phyloP scores from a whole-genome alignment of 371 early-diverging fungal genomes.

The Gilbertella persicaria region DNA sequence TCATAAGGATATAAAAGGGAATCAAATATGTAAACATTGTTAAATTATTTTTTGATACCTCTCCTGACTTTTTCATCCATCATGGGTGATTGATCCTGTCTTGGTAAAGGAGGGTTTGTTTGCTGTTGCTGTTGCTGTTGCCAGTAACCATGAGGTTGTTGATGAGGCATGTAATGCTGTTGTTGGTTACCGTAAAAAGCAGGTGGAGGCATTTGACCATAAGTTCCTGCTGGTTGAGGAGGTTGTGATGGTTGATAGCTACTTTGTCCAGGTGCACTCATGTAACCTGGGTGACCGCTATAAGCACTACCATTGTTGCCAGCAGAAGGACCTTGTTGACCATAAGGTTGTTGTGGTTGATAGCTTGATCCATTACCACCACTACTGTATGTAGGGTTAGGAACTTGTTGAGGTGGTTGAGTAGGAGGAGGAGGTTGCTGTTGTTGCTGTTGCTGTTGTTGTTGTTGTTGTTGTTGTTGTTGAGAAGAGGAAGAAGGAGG shows the following conservation, averaged over 20 bases:
- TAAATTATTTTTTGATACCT: conserved; percentile 10
- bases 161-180: conserved; percentile 41
- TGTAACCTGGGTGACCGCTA: conserved; percentile 29
- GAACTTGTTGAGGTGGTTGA: conserved; percentile 3
- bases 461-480: conserved; percentile 8
- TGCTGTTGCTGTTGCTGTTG: conserved; percentile 13
- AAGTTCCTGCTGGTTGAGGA: conserved; percentile 25
- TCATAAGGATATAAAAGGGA: conserved; percentile 3
- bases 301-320: conserved; percentile 7
- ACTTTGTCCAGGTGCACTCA: conserved; percentile 16
- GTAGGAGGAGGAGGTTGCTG: conserved; percentile 1
- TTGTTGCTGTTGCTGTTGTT: conserved; percentile 9
- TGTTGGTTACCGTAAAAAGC: conserved; percentile 41
- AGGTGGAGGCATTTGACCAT: conserved; percentile 37
- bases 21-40: neutral
- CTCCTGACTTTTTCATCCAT: conserved; percentile 31
- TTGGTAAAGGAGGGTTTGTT: conserved; percentile 9
- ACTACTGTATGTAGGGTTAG: conserved; percentile 2
- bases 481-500: too few relatives aligned
- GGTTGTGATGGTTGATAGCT: conserved; percentile 31
- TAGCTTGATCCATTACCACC: conserved; percentile 15
- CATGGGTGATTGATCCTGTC: conserved; percentile 25
- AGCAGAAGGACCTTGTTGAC: conserved; percentile 3
- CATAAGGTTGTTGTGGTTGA: conserved; percentile 11
- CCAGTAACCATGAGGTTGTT: conserved; percentile 37